Evolutionary conservation across 2,329 filamentous ascomycete genomes (phyloP), one percentile per base, ranked within the genome.

Genomic region (Rutstroemia sp.): DNA sequence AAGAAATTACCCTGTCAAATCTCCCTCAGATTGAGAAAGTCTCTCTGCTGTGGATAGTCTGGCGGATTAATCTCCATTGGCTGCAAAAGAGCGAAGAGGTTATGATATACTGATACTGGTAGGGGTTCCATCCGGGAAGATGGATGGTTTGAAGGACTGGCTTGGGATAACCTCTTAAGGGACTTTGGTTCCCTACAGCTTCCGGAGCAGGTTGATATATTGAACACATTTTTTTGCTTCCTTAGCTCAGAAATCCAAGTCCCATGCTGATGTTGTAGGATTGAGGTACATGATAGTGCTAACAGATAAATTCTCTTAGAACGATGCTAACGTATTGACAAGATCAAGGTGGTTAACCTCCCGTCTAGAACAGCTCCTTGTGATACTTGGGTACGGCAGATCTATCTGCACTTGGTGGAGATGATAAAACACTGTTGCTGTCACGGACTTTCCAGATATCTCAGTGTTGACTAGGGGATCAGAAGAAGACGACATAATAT

Each of bases 321-420:
- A 83, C 88, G 65, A 92, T 89, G 71, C 88, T 89, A 69, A 89
- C 86, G 70, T 88, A 91, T 36, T 90, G 69, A 1, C 87, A 86
- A 1, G 23, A 23, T 3, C 79, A 84, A 0, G 84, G 88, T 40
- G 90, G 77, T n/a, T 92, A 75, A 7, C 88, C 79, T 8, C 85
- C 87, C 0, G 87, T 90, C 68, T 92, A 86, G 75, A 92, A 92
- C 1, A 92, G 73, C 59, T 92, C 87, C 51, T 90, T 82, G 61
- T 92, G 88, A 56, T 85, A 82, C 70, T 87, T 88, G 62, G 78
- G 80, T 83, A 82, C 87, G 0, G 77, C 78, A 0, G 72, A 72
- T 5, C 75, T 73, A 27, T 71, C 67, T 25, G 76, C 74, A 44
- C 86, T 81, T 5, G 75, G 70, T 0, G 74, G 66, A 0, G 89